Percentiles rank a stretch among this genome's conserved stretches.
phyloP scores from a whole-genome alignment of 495 filamentous ascomycete genomes.

The Xylaria venustula region DNA sequence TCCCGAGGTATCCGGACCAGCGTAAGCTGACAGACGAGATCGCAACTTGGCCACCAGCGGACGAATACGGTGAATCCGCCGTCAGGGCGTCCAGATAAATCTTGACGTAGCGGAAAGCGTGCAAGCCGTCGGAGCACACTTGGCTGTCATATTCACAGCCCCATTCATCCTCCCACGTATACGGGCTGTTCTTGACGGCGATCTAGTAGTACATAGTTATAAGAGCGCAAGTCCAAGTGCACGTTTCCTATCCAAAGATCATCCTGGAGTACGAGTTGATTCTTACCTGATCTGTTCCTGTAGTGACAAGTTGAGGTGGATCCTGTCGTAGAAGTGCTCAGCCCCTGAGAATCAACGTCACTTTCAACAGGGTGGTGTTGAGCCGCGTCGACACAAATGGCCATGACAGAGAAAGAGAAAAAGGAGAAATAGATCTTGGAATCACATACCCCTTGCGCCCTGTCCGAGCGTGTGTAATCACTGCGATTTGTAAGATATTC shows the following conservation, averaged over 20 bases:
- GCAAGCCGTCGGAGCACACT: slow-evolving; percentile 49
- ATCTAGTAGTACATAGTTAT: slow-evolving; percentile 25
- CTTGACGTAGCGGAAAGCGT: slow-evolving; percentile 49
- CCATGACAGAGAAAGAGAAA: neutral
- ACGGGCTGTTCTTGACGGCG: slow-evolving; percentile 36
- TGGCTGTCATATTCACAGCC: slow-evolving; percentile 35
- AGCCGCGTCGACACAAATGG: neutral
- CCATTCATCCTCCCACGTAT: slow-evolving; percentile 40
- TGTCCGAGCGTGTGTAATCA: slow-evolving; percentile 46
- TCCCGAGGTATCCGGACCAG: slow-evolving; percentile 42
- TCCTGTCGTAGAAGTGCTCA: slow-evolving; percentile 14
- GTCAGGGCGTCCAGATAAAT: slow-evolving; percentile 41
- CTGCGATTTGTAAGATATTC: slow-evolving; percentile 41
- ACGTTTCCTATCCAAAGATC: neutral
- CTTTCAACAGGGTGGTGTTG: neutral
- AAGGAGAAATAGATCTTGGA: no score
- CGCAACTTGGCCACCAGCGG: slow-evolving; percentile 33
- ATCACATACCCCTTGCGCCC: slow-evolving; percentile 18
- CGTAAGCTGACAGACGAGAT: slow-evolving; percentile 38
- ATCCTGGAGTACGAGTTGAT: neutral
- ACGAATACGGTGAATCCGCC: slow-evolving; percentile 40
- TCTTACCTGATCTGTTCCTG: slow-evolving; percentile 39
- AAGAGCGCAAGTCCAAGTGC: neutral
- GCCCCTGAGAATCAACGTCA: neutral
- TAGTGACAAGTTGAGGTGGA: slow-evolving; percentile 31